Conservation (phyloP, 305 asterid genomes). For the Fraxinus paxiana region DNA sequence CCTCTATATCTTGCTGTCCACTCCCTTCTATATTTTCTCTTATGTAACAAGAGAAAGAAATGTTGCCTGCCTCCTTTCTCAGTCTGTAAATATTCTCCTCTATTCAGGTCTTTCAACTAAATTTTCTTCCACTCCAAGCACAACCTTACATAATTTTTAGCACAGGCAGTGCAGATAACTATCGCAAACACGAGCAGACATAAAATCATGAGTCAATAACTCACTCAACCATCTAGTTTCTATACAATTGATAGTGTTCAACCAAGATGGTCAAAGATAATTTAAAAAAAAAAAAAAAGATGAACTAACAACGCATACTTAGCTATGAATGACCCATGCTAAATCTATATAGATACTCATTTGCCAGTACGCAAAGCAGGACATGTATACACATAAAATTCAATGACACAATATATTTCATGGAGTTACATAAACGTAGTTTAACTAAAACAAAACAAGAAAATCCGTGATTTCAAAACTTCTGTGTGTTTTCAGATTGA, state of each 20-base stretch:
- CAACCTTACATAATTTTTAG: background rate
- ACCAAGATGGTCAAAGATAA: background rate
- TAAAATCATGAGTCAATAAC: background rate
- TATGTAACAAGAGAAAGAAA: background rate
- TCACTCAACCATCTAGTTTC: background rate
- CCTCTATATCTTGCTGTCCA: background rate
- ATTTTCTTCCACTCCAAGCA: background rate
- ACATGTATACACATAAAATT: background rate
- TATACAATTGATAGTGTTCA: background rate
- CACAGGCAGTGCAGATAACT: background rate
- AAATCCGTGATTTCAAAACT: background rate
- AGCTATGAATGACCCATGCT: background rate
- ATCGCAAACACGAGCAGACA: background rate
- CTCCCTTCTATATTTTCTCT: background rate
- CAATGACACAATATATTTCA: background rate
- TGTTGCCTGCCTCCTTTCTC: background rate
- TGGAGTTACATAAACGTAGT: background rate
- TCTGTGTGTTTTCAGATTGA: background rate
- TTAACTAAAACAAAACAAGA: background rate
- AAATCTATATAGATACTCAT: background rate
- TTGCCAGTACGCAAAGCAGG: background rate
- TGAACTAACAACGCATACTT: background rate
- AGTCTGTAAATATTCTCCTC: background rate
- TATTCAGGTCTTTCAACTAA: background rate
- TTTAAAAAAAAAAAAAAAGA: background rate